Evolutionary conservation across 2,329 filamentous ascomycete genomes (phyloP), one percentile per base, ranked within the genome.

Genomic region (Neofusicoccum sp.): DNA sequence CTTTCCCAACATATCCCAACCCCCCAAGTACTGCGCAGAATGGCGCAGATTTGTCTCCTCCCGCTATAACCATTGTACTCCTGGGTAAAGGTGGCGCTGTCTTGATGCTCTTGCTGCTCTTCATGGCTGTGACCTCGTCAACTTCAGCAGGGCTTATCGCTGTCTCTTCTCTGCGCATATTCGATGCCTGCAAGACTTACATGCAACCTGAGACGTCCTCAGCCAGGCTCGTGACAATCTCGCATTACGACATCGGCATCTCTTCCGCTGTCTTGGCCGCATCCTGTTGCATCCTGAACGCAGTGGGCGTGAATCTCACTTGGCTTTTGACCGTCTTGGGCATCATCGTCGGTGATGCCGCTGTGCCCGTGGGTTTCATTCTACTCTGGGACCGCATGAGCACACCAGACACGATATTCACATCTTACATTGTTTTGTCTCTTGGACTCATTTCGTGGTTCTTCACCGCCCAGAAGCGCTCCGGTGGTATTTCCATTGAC

Each of bases 261-360:
- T 80, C 81, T 0, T 77, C 74, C 0, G 82, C 84, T 61, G 79
- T 80, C 5, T 83, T 81, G 0, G 78, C 80, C 48, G 76, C 63
- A 11, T 41, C 67, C 20, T 41, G 71, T 78, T 20, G 65, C 65
- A 3, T 76, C 70, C 68, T 84, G 1, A 76, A 84, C 67, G 82
- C 84, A 43, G 82, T 80, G 0, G 80, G 81, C 0, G 78, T 84
- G 3, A 79, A 84, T 49, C 73, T 85, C 0, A 78, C 79, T 0
- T 85, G 81, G 82, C 82, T 80, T 0, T 62, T 83, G 1, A 83
- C 84, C 62, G 81, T 83, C 79, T 75, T 84, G 0, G 79, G 81
- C 2, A 79, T 83, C 0, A 65, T 84, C 7, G 83, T 80, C 0
- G 82, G 80, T 31, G 80, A 81, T 0, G 81, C 80, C 0, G 81